Base-by-base conservation (phyloP, 768 basidiomycete species). In the Pholiota conissans region DNA sequence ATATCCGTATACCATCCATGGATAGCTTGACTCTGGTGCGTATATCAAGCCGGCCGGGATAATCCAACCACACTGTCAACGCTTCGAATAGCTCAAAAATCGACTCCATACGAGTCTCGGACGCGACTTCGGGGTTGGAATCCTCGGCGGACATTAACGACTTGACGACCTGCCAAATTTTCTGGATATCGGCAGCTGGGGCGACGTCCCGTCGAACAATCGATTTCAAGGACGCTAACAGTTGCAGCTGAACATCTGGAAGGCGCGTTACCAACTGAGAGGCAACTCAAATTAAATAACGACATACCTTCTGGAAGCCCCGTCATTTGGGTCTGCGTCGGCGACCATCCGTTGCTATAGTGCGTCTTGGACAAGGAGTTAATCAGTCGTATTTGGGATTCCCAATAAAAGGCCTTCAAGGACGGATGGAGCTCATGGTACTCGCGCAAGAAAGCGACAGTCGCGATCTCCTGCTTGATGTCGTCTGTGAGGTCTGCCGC, bases 351-450 rank as follows among this genome's bases (percentile, higher is more conserved):
- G 11, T 24, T 39, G 22, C 22, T 28, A 29, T 52, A 1, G 49
- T 35, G 59, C 4, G 48, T 30, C 6, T 55, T 32, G 8, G 28
- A 24, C 29, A 34, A 34, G 5, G 46, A 24, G 18, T 57, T 61
- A 51, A 61, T 57, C 28, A 61, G 24, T 22, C 52, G 50, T 10
- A 61, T 45, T 35, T 57, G 56, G 8, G 56, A 50, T 57, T 57
- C 52, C 60, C 52, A 61, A 37, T 58, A 61, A 16, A 48, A 32
- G 3, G 37, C 45, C 28, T 48, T 28, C n/a, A 61, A 48, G 9
- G 48, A 14, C 3, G 52, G 49, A 29, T 51, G 28, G 10, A 42
- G 42, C 10, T 22, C 35, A 13, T 49, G 49, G 53, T 50, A 58
- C 26, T 47, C 48, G 16, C 37, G 28, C 47, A 61, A 28, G 42